These are phyloP conservation scores for Scheffersomyces illinoinensis DNA, from an alignment of 1,139 yeast genomes.

Conservation along the genomic window DNA sequence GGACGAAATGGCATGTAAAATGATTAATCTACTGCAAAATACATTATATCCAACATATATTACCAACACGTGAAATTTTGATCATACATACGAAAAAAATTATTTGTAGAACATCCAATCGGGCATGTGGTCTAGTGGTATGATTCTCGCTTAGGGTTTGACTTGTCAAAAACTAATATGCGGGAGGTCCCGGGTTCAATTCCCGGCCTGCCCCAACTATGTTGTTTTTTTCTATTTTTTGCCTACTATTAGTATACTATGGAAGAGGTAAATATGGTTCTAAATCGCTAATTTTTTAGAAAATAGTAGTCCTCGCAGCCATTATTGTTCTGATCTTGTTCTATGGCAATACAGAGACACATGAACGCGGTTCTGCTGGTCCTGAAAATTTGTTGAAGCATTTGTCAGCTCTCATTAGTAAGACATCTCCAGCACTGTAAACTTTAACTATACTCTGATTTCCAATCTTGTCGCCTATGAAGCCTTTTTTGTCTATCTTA, in stretches of 20 bases:
- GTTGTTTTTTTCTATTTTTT: constrained; percentile 7
- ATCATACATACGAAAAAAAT: too few relatives aligned
- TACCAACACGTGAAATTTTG: neutral
- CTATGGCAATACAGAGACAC: too few relatives aligned
- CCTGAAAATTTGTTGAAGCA: neutral
- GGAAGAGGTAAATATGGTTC: neutral
- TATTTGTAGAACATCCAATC: neutral
- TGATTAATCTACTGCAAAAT: too few relatives aligned
- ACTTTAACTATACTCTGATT: too few relatives aligned
- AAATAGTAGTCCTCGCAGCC: neutral
- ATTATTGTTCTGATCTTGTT: too few relatives aligned
- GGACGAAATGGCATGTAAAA: too few relatives aligned
- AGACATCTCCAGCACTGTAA: neutral
- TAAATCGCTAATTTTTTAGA: neutral
- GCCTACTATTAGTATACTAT: neutral
- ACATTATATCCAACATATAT: too few relatives aligned
- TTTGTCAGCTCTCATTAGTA: neutral
- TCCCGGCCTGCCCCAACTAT: constrained; percentile 33
- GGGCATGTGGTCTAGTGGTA: constrained; percentile 40
- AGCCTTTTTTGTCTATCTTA: neutral
- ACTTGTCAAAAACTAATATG: constrained; percentile 12
- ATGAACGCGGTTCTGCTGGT: neutral
- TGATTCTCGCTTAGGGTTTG: constrained; percentile 34
- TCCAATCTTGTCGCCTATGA: neutral
- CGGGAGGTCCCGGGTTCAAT: constrained; percentile 44